A percentile compares a stretch with the other conserved stretches of the same genome.
Conservation (phyloP, 805 yeast genomes). For the Zygotorulaspora chibaensis region DNA sequence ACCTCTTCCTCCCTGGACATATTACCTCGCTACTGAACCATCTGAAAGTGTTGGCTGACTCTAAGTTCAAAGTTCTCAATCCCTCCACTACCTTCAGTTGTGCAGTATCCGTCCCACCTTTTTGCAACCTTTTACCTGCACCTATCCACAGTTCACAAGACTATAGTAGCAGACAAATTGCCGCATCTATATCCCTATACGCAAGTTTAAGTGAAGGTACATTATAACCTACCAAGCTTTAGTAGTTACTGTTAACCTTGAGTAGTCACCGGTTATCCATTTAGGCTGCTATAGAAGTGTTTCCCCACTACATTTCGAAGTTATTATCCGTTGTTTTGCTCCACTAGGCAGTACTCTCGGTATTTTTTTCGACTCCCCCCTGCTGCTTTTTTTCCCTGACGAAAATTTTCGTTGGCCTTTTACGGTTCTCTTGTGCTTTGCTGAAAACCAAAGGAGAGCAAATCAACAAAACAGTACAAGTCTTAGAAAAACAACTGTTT, state of each 20-base stretch:
- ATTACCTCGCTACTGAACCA: constrained; percentile 1
- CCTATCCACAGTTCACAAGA: not conserved
- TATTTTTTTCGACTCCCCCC: not conserved
- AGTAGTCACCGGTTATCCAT: not conserved
- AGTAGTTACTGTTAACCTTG: not conserved
- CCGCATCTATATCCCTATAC: constrained; percentile 7
- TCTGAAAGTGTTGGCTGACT: constrained; percentile 2
- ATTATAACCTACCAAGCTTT: not conserved
- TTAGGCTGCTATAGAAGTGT: not conserved
- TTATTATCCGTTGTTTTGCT: not conserved
- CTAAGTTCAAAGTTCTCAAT: not conserved
- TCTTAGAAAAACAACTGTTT: not conserved
- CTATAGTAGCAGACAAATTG: not conserved
- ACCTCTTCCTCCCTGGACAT: constrained; percentile 1
- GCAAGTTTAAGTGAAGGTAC: constrained; percentile 3
- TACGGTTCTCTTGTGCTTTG: not conserved
- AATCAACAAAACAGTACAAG: not conserved
- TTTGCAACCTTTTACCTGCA: not conserved
- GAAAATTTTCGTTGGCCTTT: not conserved
- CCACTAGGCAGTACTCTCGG: not conserved
- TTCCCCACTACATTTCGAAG: not conserved
- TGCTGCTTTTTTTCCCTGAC: not conserved
- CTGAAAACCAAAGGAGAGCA: constrained; percentile 1
- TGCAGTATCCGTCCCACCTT: not conserved
- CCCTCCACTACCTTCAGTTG: not conserved